Evolutionary conservation across 768 basidiomycete genomes (phyloP).

Genomic region (Boletus coccyginus): DNA sequence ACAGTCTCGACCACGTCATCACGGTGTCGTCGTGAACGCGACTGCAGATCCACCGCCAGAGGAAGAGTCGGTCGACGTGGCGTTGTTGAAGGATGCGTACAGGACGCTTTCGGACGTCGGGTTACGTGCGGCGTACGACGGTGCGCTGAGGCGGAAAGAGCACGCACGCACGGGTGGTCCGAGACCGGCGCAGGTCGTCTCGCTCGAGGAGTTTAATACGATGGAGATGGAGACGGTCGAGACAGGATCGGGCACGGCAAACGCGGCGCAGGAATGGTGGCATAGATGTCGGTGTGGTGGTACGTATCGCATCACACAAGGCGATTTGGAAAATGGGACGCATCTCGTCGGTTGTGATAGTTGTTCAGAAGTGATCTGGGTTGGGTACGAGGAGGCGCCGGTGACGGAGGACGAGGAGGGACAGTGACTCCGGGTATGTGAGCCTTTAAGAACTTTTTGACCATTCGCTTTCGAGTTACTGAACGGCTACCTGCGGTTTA

Average conservation of each 20-base stretch:
- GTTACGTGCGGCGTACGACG: slow-evolving; percentile 53
- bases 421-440: neutral
- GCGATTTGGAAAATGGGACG: slow-evolving; percentile 63
- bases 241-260: slow-evolving; percentile 7
- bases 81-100: slow-evolving; percentile 67
- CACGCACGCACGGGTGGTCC: slow-evolving; percentile 34
- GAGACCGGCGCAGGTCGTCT: slow-evolving; percentile 75
- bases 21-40: slow-evolving; percentile 22
- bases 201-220: slow-evolving; percentile 64
- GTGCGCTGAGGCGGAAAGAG: slow-evolving; percentile 7
- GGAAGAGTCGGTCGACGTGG: slow-evolving; percentile 40
- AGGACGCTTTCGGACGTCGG: slow-evolving; percentile 50
- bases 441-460: neutral
- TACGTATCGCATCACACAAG: slow-evolving; percentile 51
- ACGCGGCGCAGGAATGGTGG: slow-evolving; percentile 41
- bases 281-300: slow-evolving; percentile 77
- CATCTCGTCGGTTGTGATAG: slow-evolving; percentile 71
- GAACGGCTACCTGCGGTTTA: neutral
- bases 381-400: slow-evolving; percentile 64
- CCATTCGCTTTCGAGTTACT: neutral
- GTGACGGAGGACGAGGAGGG: slow-evolving; percentile 27
- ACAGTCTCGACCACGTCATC: slow-evolving; percentile 18
- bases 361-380: slow-evolving; percentile 84
- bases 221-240: neutral
- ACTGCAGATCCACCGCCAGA: slow-evolving; percentile 4